A percentile compares a stretch with the other conserved stretches of the same genome.
These are phyloP conservation scores for Plasmodium gaboni DNA, from an alignment of 169 alveolate species.

Conservation along the genomic window DNA sequence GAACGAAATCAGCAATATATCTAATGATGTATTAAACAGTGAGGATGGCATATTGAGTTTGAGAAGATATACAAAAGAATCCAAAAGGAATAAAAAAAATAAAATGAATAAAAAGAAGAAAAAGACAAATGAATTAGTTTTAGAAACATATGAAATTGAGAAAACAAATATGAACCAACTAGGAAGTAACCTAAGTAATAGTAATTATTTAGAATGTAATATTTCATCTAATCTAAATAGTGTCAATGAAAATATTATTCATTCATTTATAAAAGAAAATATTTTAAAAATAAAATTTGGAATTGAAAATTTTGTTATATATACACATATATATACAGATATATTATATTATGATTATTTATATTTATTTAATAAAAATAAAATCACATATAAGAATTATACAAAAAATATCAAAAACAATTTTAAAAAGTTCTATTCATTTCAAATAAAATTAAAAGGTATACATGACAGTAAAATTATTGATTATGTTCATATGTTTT, in stretches of 20 bases:
- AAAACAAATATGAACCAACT: neutral
- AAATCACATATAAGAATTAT: constrained; percentile 26
- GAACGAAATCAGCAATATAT: neutral
- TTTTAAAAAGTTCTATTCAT: constrained; percentile 26
- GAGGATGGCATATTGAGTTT: neutral
- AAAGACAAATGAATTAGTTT: neutral
- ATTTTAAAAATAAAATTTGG: constrained; percentile 45
- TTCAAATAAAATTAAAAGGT: constrained; percentile 58
- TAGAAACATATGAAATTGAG: neutral
- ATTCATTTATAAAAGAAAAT: constrained; percentile 47
- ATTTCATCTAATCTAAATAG: constrained; percentile 48
- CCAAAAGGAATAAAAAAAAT: no score
- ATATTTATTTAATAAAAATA: constrained; percentile 41
- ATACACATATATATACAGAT: constrained; percentile 73
- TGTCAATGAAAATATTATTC: constrained; percentile 22
- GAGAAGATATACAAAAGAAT: neutral
- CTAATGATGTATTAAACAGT: neutral
- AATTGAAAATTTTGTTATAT: constrained; percentile 20
- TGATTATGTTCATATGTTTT: constrained; percentile 47
- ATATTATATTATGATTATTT: constrained; percentile 66
- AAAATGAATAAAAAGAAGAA: neutral
- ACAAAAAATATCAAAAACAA: constrained; percentile 6
- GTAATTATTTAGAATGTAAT: constrained; percentile 4
- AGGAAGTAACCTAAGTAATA: neutral
- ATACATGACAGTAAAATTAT: constrained; percentile 14